These are phyloP conservation scores for Mycena rebaudengoi DNA, from an alignment of 768 basidiomycete species.

Conservation along the genomic window DNA sequence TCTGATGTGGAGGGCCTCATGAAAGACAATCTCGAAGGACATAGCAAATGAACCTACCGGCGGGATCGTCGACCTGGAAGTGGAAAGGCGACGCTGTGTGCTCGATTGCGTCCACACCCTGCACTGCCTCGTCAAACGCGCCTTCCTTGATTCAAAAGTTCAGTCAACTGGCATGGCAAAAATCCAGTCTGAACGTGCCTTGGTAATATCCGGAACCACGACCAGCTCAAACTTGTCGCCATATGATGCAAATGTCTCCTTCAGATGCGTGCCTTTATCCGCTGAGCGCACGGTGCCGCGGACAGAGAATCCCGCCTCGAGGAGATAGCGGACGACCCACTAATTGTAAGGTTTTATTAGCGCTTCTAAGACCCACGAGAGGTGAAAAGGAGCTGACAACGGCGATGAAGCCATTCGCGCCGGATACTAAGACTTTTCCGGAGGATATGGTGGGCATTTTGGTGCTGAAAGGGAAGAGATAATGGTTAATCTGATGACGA, in stretches of 20 bases:
- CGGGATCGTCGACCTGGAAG: slow-evolving; percentile 52
- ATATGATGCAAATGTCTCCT: slow-evolving; percentile 58
- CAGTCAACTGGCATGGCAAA: background rate
- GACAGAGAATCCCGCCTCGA: slow-evolving; percentile 69
- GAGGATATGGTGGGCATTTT: no score
- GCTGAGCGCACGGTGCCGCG: slow-evolving; percentile 72
- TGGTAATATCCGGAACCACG: slow-evolving; percentile 73
- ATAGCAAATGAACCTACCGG: slow-evolving; percentile 33
- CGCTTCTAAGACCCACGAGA: background rate
- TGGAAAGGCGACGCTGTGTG: slow-evolving; percentile 76
- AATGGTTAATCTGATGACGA: no score
- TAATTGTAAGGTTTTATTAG: background rate
- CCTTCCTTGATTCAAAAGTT: slow-evolving; percentile 49
- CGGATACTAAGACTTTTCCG: slow-evolving; percentile 59
- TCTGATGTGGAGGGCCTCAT: background rate
- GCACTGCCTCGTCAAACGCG: slow-evolving; percentile 83
- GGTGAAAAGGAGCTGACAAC: slow-evolving; percentile 18
- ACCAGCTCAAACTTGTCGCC: slow-evolving; percentile 70
- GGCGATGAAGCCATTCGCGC: slow-evolving; percentile 69
- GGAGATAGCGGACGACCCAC: slow-evolving; percentile 64
- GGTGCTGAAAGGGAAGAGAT: no score
- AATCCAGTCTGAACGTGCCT: slow-evolving; percentile 28
- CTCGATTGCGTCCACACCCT: slow-evolving; percentile 75
- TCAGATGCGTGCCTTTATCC: slow-evolving; percentile 67
- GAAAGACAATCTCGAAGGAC: background rate